Percentiles rank a stretch among this genome's conserved stretches.
Evolutionary conservation across 164 flowering plant genomes (phyloP).

Genomic region (Santalum album): DNA sequence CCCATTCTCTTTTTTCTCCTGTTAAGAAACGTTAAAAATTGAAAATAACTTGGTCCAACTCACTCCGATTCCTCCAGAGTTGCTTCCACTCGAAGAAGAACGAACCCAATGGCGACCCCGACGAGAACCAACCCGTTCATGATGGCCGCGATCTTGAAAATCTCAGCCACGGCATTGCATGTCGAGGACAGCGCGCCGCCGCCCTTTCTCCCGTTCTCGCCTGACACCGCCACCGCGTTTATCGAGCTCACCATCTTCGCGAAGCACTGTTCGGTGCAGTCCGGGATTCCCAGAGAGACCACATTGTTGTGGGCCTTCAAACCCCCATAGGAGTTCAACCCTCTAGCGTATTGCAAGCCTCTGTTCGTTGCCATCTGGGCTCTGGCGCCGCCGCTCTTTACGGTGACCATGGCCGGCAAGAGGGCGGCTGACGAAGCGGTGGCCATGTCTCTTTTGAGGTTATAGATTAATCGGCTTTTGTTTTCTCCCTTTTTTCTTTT

Average conservation of each 20-base stretch:
- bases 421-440: background rate
- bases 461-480: no score
- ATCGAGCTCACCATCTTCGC: conserved; percentile 1
- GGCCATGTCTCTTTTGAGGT: no score
- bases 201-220: background rate
- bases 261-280: background rate
- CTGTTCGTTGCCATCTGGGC: background rate
- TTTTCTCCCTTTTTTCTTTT: no score
- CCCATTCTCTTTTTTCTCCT: no score
- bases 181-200: background rate
- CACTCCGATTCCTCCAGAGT: background rate
- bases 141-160: background rate
- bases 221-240: background rate
- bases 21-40: no score
- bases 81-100: background rate
- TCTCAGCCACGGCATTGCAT: background rate
- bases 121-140: background rate
- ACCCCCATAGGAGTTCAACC: conserved; percentile 2
- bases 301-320: background rate
- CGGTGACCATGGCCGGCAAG: background rate
- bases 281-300: background rate
- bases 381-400: background rate
- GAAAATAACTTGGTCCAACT: no score
- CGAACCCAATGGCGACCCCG: background rate
- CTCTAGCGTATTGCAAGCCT: background rate